phyloP scores from a whole-genome alignment of 2,329 filamentous ascomycete species.

The Calonectria hongkongensis region DNA sequence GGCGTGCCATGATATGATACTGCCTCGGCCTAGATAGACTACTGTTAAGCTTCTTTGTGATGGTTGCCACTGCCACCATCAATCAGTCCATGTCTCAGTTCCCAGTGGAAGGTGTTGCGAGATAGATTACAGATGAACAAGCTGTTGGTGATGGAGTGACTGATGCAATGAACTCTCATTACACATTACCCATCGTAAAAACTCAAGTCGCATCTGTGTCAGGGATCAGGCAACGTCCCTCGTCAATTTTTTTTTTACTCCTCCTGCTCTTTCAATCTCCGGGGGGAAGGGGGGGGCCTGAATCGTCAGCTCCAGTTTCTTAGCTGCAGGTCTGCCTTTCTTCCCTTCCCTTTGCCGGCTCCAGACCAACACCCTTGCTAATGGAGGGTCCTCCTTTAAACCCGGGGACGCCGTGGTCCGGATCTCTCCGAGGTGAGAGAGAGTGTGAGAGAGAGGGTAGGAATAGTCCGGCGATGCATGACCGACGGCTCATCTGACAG shows the following conservation, averaged over 20 bases:
- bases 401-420: conserved; percentile 37
- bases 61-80: conserved; percentile 10
- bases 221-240: conserved; percentile 23
- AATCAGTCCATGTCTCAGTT: background rate
- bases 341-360: conserved; percentile 11
- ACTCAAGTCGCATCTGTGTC: conserved; percentile 1
- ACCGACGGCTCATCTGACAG: background rate
- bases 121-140: background rate
- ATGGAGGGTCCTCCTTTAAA: conserved; percentile 27
- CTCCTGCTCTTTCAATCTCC: conserved; percentile 32
- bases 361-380: conserved; percentile 17
- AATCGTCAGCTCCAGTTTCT: conserved; percentile 47
- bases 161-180: conserved; percentile 33
- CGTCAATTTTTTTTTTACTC: conserved; percentile 11
- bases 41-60: conserved; percentile 25
- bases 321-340: conserved; percentile 20
- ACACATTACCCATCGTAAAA: conserved; percentile 39
- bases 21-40: background rate
- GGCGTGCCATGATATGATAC: conserved; percentile 28
- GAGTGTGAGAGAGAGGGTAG: too few species aligned
- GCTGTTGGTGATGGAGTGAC: conserved; percentile 6
- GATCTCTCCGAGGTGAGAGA: conserved; percentile 43
- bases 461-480: conserved; percentile 5
- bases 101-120: background rate
- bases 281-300: conserved; percentile 36